Base-by-base conservation (phyloP, 2,329 filamentous ascomycete genomes). In the Dichotomopilus funicola region DNA sequence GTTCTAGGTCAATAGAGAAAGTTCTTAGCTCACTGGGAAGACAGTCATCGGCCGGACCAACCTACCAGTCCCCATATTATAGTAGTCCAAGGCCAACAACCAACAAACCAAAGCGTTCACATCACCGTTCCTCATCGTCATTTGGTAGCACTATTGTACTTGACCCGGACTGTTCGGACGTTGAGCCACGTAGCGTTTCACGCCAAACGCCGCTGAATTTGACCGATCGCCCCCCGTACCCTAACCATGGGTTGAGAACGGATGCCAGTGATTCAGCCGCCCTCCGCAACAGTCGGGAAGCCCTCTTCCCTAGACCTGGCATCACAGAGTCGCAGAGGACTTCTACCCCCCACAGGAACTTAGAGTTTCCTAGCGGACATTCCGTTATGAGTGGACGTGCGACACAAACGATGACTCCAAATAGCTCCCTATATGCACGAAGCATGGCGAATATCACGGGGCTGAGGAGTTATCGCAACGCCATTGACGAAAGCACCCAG, bases 391-490 rank as follows among this genome's bases (percentile, higher is more conserved):
- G 54, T 37, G 13, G 54, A 31, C n/a, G 44, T 4, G 19, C 45
- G 4, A 52, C 54, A 11, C 54, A 52, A 19, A 52, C 54, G 4
- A 13, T 56, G 11, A 56, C 54, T 11, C 54, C 54, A 1, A 52
- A 34, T 35, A 52, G 38, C 8, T 52, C 49, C 4, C 54, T 45
- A 6, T 45, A 44, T 38, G 5, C 19, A 41, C 45, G 7, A 34
- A 1, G 10, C 1, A 38, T 34, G 40, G 6, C 11, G 3, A 5
- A 4, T 5, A 9, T 7, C 1, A 5, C 4, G 13, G 8, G 4
- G 10, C 31, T n/a, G 5, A 1, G 12, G 9, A n/a, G 8, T 7
- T 11, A 31, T 10, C 11, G 27, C 10, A 36, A 33, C 5, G 6
- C 27, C 9, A 9, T 40, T 12, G 13, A 27, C 19, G 19, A 27